Conservation (phyloP, 768 basidiomycete genomes). For the Candolleomyces eurysporus region DNA sequence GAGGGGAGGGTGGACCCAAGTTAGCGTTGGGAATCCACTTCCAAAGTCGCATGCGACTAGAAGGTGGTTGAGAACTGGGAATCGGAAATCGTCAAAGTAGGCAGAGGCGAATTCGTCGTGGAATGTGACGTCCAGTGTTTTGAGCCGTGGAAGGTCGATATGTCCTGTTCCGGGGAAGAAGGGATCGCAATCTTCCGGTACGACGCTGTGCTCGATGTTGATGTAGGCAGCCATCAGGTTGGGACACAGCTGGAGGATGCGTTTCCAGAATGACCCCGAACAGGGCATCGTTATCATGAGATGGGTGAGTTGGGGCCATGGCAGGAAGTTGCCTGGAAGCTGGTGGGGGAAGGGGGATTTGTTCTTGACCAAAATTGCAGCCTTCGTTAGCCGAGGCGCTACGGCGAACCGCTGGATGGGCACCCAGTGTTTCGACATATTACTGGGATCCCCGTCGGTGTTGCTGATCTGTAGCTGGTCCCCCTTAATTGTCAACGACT, state of each 20-base stretch:
- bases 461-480: neutral
- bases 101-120: slow-evolving; percentile 10
- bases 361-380: slow-evolving; percentile 2
- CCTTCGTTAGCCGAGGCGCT: slow-evolving; percentile 1
- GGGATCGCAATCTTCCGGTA: neutral
- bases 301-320: slow-evolving; percentile 10
- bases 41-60: slow-evolving; percentile 9
- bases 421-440: neutral
- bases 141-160: neutral
- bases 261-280: slow-evolving; percentile 9
- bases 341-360: slow-evolving; percentile 1
- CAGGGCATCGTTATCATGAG: slow-evolving; percentile 10
- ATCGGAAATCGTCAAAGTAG: slow-evolving; percentile 7
- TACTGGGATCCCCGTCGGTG: neutral
- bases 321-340: slow-evolving; percentile 5
- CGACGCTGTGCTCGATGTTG: slow-evolving; percentile 5
- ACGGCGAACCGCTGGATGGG: neutral
- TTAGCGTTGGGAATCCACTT: slow-evolving; percentile 7
- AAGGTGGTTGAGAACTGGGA: slow-evolving; percentile 1
- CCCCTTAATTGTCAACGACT: slow-evolving; percentile 1
- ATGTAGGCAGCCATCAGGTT: slow-evolving; percentile 3
- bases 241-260: neutral
- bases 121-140: slow-evolving; percentile 7
- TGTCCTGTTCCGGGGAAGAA: slow-evolving; percentile 1
- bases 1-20: neutral